Conservation (phyloP, 805 yeast genomes). For the Candida gorgasii region DNA sequence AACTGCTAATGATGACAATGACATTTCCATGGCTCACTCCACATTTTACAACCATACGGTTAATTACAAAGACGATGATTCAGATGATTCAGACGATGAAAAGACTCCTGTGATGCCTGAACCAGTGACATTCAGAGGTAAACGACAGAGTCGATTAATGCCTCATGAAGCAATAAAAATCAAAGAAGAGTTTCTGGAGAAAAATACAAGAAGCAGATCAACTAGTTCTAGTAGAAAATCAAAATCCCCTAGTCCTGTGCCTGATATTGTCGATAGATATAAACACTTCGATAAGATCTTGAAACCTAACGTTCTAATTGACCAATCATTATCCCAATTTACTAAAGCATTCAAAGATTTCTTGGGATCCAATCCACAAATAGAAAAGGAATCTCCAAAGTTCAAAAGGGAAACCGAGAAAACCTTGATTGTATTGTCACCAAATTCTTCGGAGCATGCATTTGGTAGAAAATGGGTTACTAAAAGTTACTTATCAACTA, state of each 20-base stretch:
- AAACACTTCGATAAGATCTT: slow-evolving; percentile 29
- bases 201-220: slow-evolving; percentile 8
- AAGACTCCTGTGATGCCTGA: slow-evolving; percentile 2
- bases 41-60: slow-evolving; percentile 19
- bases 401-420: slow-evolving; percentile 40
- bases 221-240: slow-evolving; percentile 7
- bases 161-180: slow-evolving; percentile 24
- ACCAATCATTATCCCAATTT: slow-evolving; percentile 36
- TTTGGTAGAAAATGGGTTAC: slow-evolving; percentile 79
- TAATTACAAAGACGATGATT: slow-evolving; percentile 32
- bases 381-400: slow-evolving; percentile 40
- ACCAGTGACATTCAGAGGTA: slow-evolving; percentile 34
- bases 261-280: slow-evolving; percentile 5
- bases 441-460: slow-evolving; percentile 67
- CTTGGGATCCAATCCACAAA: slow-evolving; percentile 43
- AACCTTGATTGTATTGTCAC: slow-evolving; percentile 65
- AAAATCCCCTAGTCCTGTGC: slow-evolving; percentile 16
- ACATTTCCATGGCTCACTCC: slow-evolving; percentile 42
- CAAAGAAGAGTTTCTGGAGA: slow-evolving; percentile 11
- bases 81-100: slow-evolving; percentile 38
- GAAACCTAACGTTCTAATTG: slow-evolving; percentile 37
- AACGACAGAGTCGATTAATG: slow-evolving; percentile 29
- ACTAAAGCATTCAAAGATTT: slow-evolving; percentile 46
- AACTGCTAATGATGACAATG: slow-evolving; percentile 38
- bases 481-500: slow-evolving; percentile 61